Evolutionary conservation across 2,329 filamentous ascomycete genomes (phyloP).

Genomic region (Cladophialophora bantiana): DNA sequence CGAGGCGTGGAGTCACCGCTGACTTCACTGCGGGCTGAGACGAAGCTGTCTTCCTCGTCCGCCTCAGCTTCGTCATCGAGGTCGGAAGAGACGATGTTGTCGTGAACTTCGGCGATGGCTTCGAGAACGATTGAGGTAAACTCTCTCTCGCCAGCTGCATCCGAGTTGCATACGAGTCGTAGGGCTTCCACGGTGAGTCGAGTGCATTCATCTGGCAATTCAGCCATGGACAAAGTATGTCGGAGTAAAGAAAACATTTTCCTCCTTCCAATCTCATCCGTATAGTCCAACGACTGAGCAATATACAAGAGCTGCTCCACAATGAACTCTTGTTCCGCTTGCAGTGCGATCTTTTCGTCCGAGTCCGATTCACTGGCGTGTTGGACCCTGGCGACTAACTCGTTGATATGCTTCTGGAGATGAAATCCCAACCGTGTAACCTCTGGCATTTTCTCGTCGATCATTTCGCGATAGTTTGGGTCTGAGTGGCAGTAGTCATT

Average conservation of each 20-base stretch:
- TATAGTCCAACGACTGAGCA: constrained; percentile 89
- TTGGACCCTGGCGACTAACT: constrained; percentile 47
- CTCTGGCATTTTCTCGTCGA: constrained; percentile 94
- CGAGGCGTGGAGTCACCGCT: constrained; percentile 58
- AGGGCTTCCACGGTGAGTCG: constrained; percentile 84
- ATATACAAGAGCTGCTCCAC: constrained; percentile 95
- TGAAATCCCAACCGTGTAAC: constrained; percentile 90
- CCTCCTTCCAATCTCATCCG: constrained; percentile 91
- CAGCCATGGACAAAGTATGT: constrained; percentile 82
- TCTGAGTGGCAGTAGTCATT: constrained; percentile 90
- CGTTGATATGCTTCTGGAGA: constrained; percentile 77
- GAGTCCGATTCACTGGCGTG: constrained; percentile 63
- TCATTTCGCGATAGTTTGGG: constrained; percentile 74
- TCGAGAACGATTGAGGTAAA: constrained; percentile 72
- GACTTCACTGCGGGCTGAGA: constrained; percentile 87
- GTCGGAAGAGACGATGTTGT: constrained; percentile 72
- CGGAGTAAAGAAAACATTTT: constrained; percentile 95
- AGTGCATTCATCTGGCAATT: constrained; percentile 90
- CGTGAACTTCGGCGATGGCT: constrained; percentile 94
- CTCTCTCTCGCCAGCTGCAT: constrained; percentile 59
- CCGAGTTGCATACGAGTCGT: constrained; percentile 76
- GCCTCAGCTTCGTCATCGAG: constrained; percentile 50
- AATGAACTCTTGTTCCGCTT: constrained; percentile 90
- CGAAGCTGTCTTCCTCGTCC: constrained; percentile 83
- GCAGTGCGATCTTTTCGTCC: constrained; percentile 69